Base-by-base conservation (phyloP, 2,329 filamentous ascomycete genomes). In the Trichoderma sp. region DNA sequence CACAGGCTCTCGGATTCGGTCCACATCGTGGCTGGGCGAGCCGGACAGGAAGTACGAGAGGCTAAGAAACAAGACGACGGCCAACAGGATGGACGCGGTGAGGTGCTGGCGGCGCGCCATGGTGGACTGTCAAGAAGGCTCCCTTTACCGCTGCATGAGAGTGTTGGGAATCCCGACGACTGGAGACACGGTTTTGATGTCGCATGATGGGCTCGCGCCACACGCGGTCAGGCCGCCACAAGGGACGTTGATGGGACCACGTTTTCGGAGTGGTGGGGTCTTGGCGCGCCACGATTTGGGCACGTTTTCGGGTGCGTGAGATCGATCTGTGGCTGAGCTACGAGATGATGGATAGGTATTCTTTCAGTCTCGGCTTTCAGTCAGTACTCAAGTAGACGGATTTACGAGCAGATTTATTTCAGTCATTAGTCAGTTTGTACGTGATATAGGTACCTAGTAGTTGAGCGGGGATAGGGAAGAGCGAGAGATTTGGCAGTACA, bases 21-120 rank as follows among this genome's bases (percentile, higher is more conserved):
- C 34, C 57, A 53, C 61, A 50, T 32, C 37, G 39, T 57, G 64
- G 27, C 64, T 67, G 17, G 66, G 39, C 39, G 67, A 63, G 37
- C 85, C 82, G 65, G 88, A 85, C 71, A 89, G 85, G 70, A 86
- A 81, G 71, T 90, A 85, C 48, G 86, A 84, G 67, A 91, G 71
- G 73, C 86, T 83, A 64, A 87, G 80, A 73, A 90, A 83, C 70
- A 85, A 78, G 68, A 84, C 80, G 71, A 88, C 81, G 71, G 83
- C 82, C 71, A 89, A 74, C 58, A 88, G 75, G 70, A 90, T 74
- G 59, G 85, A 79, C 71, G 86, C 74, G 34, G 86, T 80, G 68
- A 89, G 76, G 72, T 87, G 84, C 70, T 83, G 81, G 70, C 82
- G 78, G 52, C 86, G 83, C 69, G 85, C 82, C 85, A 87, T 87